Conservation (phyloP, 371 early-diverging fungal species). For the Actinomucor elegans region DNA sequence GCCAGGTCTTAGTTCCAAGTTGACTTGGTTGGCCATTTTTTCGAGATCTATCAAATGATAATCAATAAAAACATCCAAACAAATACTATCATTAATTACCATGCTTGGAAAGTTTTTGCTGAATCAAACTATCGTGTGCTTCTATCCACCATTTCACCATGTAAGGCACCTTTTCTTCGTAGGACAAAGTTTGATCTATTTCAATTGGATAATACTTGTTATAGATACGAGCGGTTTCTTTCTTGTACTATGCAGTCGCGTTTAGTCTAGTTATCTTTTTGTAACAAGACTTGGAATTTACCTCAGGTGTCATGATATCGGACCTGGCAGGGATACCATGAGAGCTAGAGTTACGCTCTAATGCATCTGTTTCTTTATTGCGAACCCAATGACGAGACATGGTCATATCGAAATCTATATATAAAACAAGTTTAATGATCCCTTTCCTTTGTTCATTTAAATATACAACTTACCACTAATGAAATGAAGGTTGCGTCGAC, state of each 20-base stretch:
- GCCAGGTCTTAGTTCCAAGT: conserved; percentile 52
- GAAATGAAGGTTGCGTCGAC: conserved; percentile 51
- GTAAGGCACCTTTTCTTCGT: conserved; percentile 60
- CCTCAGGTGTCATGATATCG: conserved; percentile 43
- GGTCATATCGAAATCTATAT: conserved; percentile 77
- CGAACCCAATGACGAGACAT: conserved; percentile 65
- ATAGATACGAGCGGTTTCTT: conserved; percentile 44
- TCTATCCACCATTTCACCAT: conserved; percentile 78
- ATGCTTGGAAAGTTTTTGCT: conserved; percentile 46
- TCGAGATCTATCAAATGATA: conserved; percentile 46
- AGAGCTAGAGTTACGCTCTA: conserved; percentile 56
- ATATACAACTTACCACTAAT: conserved; percentile 55
- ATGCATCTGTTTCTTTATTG: conserved; percentile 45
- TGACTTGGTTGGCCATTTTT: conserved; percentile 55
- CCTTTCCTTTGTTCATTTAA: too few species aligned
- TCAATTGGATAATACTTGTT: conserved; percentile 77
- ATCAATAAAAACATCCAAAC: too few species aligned
- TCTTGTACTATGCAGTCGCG: conserved; percentile 43
- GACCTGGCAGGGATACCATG: conserved; percentile 61
- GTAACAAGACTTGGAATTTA: conserved; percentile 15
- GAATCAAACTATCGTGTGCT: conserved; percentile 57
- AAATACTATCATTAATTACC: conserved; percentile 33
- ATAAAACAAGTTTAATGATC: too few species aligned
- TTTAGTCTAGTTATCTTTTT: too few species aligned
- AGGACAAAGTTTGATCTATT: conserved; percentile 48